Evolutionary conservation across 164 flowering plant genomes (phyloP).

Genomic region (Sedum album): DNA sequence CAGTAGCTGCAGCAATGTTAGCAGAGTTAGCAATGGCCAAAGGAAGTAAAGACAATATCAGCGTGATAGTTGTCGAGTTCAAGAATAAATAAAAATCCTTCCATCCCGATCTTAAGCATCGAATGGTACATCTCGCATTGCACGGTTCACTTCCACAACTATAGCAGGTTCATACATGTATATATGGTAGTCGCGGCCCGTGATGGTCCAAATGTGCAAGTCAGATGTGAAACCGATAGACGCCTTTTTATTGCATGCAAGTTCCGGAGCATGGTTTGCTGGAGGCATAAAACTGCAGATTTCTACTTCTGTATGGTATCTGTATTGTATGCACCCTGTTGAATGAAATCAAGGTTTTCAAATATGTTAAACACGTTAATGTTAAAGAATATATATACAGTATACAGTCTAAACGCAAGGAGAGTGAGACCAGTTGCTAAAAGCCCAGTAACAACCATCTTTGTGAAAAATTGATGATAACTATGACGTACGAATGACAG

Average conservation of each 20-base stretch:
- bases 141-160: neutral
- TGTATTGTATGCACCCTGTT: too few relatives aligned
- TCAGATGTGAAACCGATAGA: neutral
- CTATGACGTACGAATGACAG: too few relatives aligned
- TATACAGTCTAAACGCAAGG: too few relatives aligned
- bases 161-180: neutral
- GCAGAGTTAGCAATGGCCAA: slow-evolving; percentile 44
- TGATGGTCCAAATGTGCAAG: neutral
- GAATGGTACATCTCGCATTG: neutral
- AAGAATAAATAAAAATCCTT: too few relatives aligned
- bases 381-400: too few relatives aligned
- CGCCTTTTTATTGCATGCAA: neutral
- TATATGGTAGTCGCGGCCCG: neutral
- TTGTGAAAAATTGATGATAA: too few relatives aligned
- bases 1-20: slow-evolving; percentile 40
- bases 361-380: too few relatives aligned
- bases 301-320: too few relatives aligned
- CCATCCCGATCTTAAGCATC: too few relatives aligned
- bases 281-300: neutral
- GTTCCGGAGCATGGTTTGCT: neutral
- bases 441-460: too few relatives aligned
- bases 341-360: too few relatives aligned
- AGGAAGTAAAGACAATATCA: slow-evolving; percentile 52
- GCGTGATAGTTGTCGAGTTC: slow-evolving; percentile 39
- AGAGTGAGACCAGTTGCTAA: too few relatives aligned